Evolutionary conservation across 148 eudicot species (phyloP), one percentile per base, ranked within the genome.

Genomic region (Camellia sinensis): DNA sequence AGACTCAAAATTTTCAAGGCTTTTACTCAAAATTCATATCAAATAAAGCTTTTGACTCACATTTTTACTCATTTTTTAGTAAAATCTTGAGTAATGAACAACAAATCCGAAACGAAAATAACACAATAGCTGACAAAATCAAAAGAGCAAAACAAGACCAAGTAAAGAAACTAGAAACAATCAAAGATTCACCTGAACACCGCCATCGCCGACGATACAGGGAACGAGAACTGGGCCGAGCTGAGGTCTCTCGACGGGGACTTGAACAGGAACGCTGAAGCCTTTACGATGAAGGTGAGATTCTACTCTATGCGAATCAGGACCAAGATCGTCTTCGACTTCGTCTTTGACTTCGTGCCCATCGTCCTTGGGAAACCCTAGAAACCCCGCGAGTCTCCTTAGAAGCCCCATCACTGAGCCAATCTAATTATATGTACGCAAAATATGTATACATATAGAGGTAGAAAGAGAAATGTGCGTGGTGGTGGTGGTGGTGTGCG

Each of bases 261-360:
- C 92, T 76, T 93, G 88, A 29, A 93, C 92, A 0, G 97, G 85
- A 2, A 95, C 98, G 83, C 97, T 89, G 80, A 91, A 95, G 46
- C 98, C 98, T 78, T 67, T 89, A 8, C 97, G 91, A 4, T 88
- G 88, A 6, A 86, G 89, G 80, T 89, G 82, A 22, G 89, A 87
- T 66, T 87, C 85, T 3, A 56, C 84, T 40, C 53, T 54, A 74
- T 75, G 77, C 19, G 65, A 66, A 7, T 80, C 82, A 61, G 46
- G 44, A 73, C 74, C 79, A 18, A 52, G 67, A 78, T 83, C 81
- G 19, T 71, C 80, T 57, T 83, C 90, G 37, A 78, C 87, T 15
- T 81, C 87, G 13, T 78, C 89, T 19, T 60, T 83, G 17, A 41
- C 46, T 5, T 88, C 86, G 37, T 85, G 88, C 11, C 65, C 77